Conservation (phyloP, 352 stramenopile species). For the Globisporangium paddicum region DNA sequence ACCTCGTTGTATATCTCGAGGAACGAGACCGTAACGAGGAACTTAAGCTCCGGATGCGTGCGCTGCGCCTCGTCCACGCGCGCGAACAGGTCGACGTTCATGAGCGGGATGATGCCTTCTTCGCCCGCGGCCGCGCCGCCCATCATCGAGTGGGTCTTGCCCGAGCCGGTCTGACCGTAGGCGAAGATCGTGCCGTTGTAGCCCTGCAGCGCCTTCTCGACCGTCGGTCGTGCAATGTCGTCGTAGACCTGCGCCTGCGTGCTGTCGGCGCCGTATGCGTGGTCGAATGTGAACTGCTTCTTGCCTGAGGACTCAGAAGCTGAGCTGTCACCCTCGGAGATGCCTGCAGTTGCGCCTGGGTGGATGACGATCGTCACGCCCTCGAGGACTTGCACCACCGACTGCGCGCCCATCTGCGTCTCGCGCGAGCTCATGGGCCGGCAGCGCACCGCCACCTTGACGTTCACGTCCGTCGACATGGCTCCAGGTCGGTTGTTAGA, state of each 20-base stretch:
- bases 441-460: slow-evolving; percentile 88
- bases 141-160: slow-evolving; percentile 90
- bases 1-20: slow-evolving; percentile 96
- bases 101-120: slow-evolving; percentile 83
- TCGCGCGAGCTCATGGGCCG: slow-evolving; percentile 84
- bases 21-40: slow-evolving; percentile 90
- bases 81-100: slow-evolving; percentile 87
- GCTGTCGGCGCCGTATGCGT: slow-evolving; percentile 68
- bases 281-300: slow-evolving; percentile 84
- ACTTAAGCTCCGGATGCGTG: slow-evolving; percentile 54
- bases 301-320: slow-evolving; percentile 13
- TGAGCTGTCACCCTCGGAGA: slow-evolving; percentile 1
- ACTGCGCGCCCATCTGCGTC: slow-evolving; percentile 42
- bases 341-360: slow-evolving; percentile 11
- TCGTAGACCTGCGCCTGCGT: slow-evolving; percentile 80
- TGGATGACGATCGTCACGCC: slow-evolving; percentile 56
- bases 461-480: slow-evolving; percentile 80
- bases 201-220: slow-evolving; percentile 73
- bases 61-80: slow-evolving; percentile 29
- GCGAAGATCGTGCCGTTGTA: slow-evolving; percentile 84
- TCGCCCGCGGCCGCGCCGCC: slow-evolving; percentile 40
- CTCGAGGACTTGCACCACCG: slow-evolving; percentile 57
- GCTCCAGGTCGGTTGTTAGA: too few species aligned
- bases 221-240: slow-evolving; percentile 65
- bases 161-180: slow-evolving; percentile 70